Evolutionary conservation across 768 basidiomycete species (phyloP).

Genomic region (Mycena sanguinolenta): DNA sequence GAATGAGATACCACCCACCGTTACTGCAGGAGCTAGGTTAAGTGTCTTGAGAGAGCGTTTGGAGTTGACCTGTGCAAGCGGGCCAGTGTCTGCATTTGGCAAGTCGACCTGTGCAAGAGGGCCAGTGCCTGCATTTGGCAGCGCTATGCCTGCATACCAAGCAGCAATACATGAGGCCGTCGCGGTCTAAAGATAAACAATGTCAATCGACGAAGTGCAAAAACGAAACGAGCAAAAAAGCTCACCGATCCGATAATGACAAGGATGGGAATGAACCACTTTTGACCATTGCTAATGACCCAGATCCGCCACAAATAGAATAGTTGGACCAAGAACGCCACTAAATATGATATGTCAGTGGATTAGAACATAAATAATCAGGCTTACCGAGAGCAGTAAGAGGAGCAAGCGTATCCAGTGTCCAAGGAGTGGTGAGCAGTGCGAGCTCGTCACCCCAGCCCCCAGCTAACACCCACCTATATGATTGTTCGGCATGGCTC

Average conservation of each 20-base stretch:
- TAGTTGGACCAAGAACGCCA: slow-evolving; percentile 19
- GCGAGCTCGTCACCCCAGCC: slow-evolving; percentile 16
- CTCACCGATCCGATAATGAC: slow-evolving; percentile 7
- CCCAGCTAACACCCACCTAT: slow-evolving; percentile 12
- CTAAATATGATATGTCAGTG: neutral
- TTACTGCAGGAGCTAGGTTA: slow-evolving; percentile 4
- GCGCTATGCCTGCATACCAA: slow-evolving; percentile 18
- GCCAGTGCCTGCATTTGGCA: slow-evolving; percentile 10
- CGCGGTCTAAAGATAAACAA: slow-evolving; percentile 2
- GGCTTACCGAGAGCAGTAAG: slow-evolving; percentile 18
- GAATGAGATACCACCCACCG: slow-evolving; percentile 4
- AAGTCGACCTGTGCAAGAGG: slow-evolving; percentile 13
- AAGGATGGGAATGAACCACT: slow-evolving; percentile 14
- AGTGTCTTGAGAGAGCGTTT: slow-evolving; percentile 20
- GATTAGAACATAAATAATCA: neutral
- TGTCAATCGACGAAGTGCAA: slow-evolving; percentile 3
- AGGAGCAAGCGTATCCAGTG: slow-evolving; percentile 16
- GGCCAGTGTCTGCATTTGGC: slow-evolving; percentile 9
- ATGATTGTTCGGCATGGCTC: neutral
- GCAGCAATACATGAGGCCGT: slow-evolving; percentile 10
- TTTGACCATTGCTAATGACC: slow-evolving; percentile 16
- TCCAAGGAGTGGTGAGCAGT: slow-evolving; percentile 16
- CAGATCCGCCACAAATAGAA: slow-evolving; percentile 20
- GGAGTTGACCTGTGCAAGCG: slow-evolving; percentile 10
- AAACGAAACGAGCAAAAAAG: neutral